Evolutionary conservation across 768 basidiomycete genomes (phyloP).

Genomic region (Kwoniella dendrophila): DNA sequence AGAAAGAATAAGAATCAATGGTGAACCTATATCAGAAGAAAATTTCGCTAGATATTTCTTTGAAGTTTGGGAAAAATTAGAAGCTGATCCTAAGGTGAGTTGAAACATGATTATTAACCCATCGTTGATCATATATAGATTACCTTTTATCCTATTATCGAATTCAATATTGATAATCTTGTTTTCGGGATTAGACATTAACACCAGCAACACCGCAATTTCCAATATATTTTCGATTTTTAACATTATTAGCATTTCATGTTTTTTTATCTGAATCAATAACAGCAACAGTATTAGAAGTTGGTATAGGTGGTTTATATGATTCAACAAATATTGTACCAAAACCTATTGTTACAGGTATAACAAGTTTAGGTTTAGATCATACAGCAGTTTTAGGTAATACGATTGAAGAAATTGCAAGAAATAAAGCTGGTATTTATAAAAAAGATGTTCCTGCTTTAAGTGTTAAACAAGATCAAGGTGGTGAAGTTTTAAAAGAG

Average conservation of each 20-base stretch:
- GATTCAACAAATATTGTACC: conserved; percentile 97
- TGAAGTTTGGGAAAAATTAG: conserved; percentile 87
- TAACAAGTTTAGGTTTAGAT: conserved; percentile 89
- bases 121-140: not conserved
- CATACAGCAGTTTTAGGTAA: conserved; percentile 85
- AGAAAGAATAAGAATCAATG: conserved; percentile 92
- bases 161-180: not conserved
- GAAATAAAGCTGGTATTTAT: conserved; percentile 96
- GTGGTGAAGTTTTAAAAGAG: conserved; percentile 68
- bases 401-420: conserved; percentile 84
- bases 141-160: not conserved
- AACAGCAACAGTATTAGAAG: conserved; percentile 90
- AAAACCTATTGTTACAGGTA: conserved; percentile 81
- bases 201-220: conserved; percentile 63
- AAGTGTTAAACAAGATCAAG: conserved; percentile 69
- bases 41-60: conserved; percentile 90
- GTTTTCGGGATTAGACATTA: conserved; percentile 30
- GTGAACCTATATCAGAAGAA: conserved; percentile 81
- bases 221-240: conserved; percentile 90
- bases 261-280: conserved; percentile 73
- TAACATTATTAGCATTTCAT: conserved; percentile 91
- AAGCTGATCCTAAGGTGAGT: conserved; percentile 66
- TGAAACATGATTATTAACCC: too few species aligned
- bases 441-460: conserved; percentile 87
- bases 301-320: conserved; percentile 89